These are phyloP conservation scores for Argentina anserina DNA, from an alignment of 306 rosid species.

Conservation along the genomic window DNA sequence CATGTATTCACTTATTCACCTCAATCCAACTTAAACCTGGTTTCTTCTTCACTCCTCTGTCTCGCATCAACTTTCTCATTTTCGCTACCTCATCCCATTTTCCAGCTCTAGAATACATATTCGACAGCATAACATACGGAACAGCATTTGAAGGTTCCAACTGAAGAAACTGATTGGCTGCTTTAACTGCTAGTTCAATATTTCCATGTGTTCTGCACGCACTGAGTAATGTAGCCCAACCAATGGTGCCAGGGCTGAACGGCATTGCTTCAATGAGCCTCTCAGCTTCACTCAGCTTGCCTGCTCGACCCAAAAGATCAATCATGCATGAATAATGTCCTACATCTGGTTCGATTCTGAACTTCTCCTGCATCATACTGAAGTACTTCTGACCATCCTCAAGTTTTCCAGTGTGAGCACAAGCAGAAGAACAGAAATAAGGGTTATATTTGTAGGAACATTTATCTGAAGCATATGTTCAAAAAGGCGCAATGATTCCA, in stretches of 20 bases:
- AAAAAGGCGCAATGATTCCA: constrained; percentile 55
- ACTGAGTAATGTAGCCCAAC: constrained; percentile 83
- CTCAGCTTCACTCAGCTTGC: constrained; percentile 63
- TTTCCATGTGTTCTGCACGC: constrained; percentile 82
- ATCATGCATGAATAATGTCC: constrained; percentile 82
- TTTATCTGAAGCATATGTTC: constrained; percentile 54
- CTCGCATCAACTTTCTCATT: constrained; percentile 59
- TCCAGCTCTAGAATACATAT: constrained; percentile 57
- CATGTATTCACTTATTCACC: constrained; percentile 50
- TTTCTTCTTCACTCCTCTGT: constrained; percentile 70
- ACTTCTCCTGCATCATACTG: constrained; percentile 67
- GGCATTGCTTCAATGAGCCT: constrained; percentile 72
- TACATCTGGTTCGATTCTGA: constrained; percentile 62
- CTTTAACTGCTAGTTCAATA: constrained; percentile 69
- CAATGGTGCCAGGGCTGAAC: constrained; percentile 53
- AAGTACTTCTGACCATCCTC: constrained; percentile 67
- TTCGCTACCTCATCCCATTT: constrained; percentile 68
- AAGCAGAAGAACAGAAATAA: constrained; percentile 69
- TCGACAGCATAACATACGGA: constrained; percentile 67
- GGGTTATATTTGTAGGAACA: constrained; percentile 62
- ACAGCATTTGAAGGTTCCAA: constrained; percentile 63
- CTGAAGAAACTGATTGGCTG: constrained; percentile 54
- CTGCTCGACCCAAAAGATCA: constrained; percentile 79
- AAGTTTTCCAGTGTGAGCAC: constrained; percentile 79
- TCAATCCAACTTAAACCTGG: constrained; percentile 93